Percentiles rank a stretch among this genome's conserved stretches.
These are phyloP conservation scores for Phytophthora hybrid DNA, from an alignment of 352 stramenopile species.

Conservation along the genomic window DNA sequence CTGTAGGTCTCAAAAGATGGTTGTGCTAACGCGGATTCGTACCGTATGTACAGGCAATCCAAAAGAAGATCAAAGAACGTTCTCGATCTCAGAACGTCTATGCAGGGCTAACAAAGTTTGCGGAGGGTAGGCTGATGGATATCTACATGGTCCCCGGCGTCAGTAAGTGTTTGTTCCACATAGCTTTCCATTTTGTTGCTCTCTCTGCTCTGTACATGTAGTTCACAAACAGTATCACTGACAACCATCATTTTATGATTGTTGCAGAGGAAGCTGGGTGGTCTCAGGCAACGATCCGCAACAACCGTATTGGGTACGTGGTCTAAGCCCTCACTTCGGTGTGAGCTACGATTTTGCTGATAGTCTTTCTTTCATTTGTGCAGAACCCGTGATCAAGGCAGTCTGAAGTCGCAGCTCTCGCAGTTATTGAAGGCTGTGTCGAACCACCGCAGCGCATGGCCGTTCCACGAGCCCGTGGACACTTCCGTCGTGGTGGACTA, in stretches of 20 bases:
- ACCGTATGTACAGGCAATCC: constrained; percentile 63
- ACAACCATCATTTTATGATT: neutral
- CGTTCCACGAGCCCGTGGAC: constrained; percentile 98
- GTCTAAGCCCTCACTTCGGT: neutral
- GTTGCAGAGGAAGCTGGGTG: constrained; percentile 83
- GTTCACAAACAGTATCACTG: neutral
- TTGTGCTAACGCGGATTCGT: neutral
- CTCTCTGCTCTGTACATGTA: neutral
- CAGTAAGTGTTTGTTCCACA: constrained; percentile 58
- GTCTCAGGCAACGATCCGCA: constrained; percentile 86
- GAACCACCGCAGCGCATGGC: constrained; percentile 96
- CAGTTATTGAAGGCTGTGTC: constrained; percentile 92
- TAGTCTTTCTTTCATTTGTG: neutral
- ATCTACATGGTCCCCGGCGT: constrained; percentile 90
- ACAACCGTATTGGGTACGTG: constrained; percentile 83
- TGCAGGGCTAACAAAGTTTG: constrained; percentile 73
- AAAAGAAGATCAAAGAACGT: constrained; percentile 84
- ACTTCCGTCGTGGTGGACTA: constrained; percentile 97
- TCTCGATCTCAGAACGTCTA: constrained; percentile 82
- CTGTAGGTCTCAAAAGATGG: neutral
- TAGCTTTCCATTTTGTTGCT: neutral
- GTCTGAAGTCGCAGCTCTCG: constrained; percentile 85
- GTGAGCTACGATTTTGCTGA: neutral
- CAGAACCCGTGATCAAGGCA: constrained; percentile 83
- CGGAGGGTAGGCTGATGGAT: constrained; percentile 84